Base-by-base conservation (phyloP, 1,284 basidiomycete species). In the Ceratobasidium theobromae region DNA sequence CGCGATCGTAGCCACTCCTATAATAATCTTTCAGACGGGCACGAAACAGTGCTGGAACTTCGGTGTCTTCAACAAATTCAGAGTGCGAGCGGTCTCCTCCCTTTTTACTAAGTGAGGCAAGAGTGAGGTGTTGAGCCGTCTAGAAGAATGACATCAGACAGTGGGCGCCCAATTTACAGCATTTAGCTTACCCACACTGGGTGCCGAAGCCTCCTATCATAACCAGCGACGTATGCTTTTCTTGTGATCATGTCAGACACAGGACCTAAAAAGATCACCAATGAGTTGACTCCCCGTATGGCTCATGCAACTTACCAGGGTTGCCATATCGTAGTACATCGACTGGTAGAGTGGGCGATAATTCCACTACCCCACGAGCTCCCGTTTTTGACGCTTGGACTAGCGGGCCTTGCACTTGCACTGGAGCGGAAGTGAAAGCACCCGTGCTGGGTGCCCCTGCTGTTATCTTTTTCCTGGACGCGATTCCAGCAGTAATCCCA, bases 121-220 rank as follows among this genome's bases (percentile, higher is more conserved):
- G 83, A 0, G 93, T 95, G 58, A 98, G 80, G 74, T 95, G 93
- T 75, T 96, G 93, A 4, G 93, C 94, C 0, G 95, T 98, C 94
- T 94, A 35, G 40, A 9, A 18, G 18, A 30, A n/a, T 14, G 30
- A 21, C 43, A 6, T 28, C 46, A 45, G n/a, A 4, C 54, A 66
- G 35, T 12, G 30, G 25, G 12, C 12, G 18, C 41, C 33, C 30
- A n/a, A 30, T 49, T 25, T 41, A 16, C 32, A 25, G 4, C 28
- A 27, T 1, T 1, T 52, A 25, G 30, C 18, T 40, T 72, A 93
- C 92, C 95, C 97, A 99, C 25, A 92, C 84, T 2, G 96, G 95
- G 78, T 99, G 95, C 25, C 92, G 82, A 67, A 95, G 78, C 11
- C 93, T 82, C 54, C 97, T 83, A 75, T 99, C 96, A 76, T 99